Evolutionary conservation across 129 eudicot species (phyloP), one percentile per base, ranked within the genome.

Genomic region (Artemisia argyi): DNA sequence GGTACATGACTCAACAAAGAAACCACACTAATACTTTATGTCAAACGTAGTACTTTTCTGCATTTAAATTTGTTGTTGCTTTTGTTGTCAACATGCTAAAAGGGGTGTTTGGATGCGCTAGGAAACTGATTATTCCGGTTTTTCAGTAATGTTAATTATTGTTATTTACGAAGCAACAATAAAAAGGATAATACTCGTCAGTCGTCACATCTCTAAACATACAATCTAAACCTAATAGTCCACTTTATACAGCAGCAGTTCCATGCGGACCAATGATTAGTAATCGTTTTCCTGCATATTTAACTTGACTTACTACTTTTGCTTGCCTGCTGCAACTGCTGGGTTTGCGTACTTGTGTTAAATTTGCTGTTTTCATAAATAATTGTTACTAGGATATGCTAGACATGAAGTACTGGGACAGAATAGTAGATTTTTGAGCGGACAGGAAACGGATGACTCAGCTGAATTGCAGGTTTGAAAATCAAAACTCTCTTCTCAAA

Each of bases 341-440:
- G 15, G 65, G 18, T 2, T 54, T n/a, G 66, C 11, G 28, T 53
- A 17, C 50, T 26, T 19, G 20, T 19, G 49, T 35, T 55, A 57
- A 16, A 6, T 16, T 50, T 69, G 28, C 12, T 15, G 66, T 68
- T n/a, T 56, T 26, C 22, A 49, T 24, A 68, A 35, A 76, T 39
- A 48, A 28, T 44, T 61, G 24, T 44, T 77, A 49, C 62, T 76
- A 92, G 97, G 97, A 26, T 92, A 86, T 68, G 81, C 70, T 66
- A 86, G 91, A 74, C 88, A 83, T 70, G 97, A 92, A 85, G 91
- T 88, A 57, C 64, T 89, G 86, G 97, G 97, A 58, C 79, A 71
- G 24, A 86, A 82, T 65, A 85, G 91, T 69, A 85, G 93, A 75
- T 86, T 92, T 75, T 76, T 92, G 75, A 84, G 96, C 65, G 96